phyloP scores from a whole-genome alignment of 768 basidiomycete species.

The Infundibulicybe gibba region DNA sequence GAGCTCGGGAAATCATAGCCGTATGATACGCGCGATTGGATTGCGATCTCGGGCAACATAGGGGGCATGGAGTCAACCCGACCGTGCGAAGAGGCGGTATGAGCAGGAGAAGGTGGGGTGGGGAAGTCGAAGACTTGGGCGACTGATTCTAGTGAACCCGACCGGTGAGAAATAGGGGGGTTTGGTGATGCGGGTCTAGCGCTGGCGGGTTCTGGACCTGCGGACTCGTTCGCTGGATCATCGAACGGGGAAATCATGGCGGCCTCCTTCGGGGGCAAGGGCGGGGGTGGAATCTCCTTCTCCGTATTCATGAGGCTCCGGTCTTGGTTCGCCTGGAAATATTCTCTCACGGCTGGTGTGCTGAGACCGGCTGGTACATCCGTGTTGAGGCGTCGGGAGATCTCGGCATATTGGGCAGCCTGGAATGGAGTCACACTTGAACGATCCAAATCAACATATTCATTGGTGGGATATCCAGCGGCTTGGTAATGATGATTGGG shows the following conservation, averaged over 20 bases:
- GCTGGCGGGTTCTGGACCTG: constrained; percentile 5
- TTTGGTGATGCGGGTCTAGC: neutral
- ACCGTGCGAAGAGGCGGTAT: constrained; percentile 3
- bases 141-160: neutral
- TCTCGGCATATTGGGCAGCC: constrained; percentile 71
- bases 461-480: constrained; percentile 20
- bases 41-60: constrained; percentile 33
- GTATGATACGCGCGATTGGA: constrained; percentile 24
- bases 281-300: constrained; percentile 4
- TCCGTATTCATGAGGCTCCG: neutral
- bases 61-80: constrained; percentile 35
- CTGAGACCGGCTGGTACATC: constrained; percentile 30
- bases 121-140: constrained; percentile 12
- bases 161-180: constrained; percentile 2
- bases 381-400: constrained; percentile 51
- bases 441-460: constrained; percentile 64
- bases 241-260: constrained; percentile 20
- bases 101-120: constrained; percentile 20
- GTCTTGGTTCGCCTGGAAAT: constrained; percentile 3
- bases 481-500: constrained; percentile 9
- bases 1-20: constrained; percentile 15
- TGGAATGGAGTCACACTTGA: constrained; percentile 75
- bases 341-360: constrained; percentile 24
- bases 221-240: constrained; percentile 16
- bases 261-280: neutral